These are phyloP conservation scores for Alternaria viburni DNA, from an alignment of 2,329 filamentous ascomycete species.

Conservation along the genomic window DNA sequence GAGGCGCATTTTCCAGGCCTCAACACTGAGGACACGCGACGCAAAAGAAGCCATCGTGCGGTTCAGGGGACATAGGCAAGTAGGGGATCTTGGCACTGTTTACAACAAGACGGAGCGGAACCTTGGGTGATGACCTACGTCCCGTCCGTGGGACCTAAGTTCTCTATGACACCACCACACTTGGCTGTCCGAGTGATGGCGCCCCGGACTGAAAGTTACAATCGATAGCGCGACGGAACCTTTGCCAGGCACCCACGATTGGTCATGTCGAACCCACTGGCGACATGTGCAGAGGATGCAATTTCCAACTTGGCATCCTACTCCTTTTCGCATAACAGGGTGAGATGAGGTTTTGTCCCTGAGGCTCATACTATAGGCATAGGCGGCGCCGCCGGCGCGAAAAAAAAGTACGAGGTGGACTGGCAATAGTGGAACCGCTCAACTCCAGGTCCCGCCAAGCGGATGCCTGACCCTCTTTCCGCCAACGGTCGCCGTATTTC, in stretches of 20 bases:
- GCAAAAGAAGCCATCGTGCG: not conserved
- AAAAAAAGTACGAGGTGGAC: conserved; percentile 15
- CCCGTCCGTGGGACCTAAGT: not conserved
- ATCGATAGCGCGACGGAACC: conserved; percentile 20
- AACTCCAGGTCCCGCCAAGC: conserved; percentile 5
- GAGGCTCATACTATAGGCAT: not conserved
- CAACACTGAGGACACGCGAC: not conserved
- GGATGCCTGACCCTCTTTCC: not conserved
- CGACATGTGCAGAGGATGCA: conserved; percentile 11
- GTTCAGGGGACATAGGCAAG: not conserved
- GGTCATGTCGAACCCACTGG: conserved; percentile 1
- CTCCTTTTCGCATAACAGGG: conserved; percentile 15
- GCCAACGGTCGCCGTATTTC: not conserved
- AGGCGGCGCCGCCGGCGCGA: conserved; percentile 14
- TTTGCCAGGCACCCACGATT: not conserved
- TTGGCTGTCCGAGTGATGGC: not conserved
- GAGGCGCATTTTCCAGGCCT: not conserved
- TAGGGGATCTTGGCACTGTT: not conserved
- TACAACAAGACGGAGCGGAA: not conserved
- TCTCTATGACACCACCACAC: not conserved
- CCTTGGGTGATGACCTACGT: not conserved
- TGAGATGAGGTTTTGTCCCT: conserved; percentile 12
- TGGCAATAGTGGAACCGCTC: conserved; percentile 8
- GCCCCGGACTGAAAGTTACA: not conserved
- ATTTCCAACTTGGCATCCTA: conserved; percentile 16